Base-by-base conservation (phyloP, 129 eudicot species). In the Erigeron canadensis region DNA sequence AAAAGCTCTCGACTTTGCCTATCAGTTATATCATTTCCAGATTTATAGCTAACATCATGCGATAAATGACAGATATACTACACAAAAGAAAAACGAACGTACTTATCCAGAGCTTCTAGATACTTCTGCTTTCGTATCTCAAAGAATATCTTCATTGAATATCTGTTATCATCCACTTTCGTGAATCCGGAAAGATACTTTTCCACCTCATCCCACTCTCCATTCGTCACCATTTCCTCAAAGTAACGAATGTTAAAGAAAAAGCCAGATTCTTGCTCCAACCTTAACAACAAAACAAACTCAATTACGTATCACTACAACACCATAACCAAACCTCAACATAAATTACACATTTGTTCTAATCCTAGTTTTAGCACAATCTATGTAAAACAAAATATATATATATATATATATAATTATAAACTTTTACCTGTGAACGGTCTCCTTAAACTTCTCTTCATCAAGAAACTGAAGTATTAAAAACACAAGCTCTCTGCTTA, bases 161-260 rank as follows among this genome's bases (percentile, higher is more conserved):
- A 79, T 65, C 73, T 45, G 34, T 79, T 79, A 65, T 79, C 82
- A 39, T 79, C 78, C 38, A 79, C 78, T 54, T 72, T 79, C 17
- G 82, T 79, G 40, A 72, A 79, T n/a, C 82, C 78, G 6, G 82
- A 79, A 21, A 79, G 74, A 65, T 79, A 79, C 13, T 79, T 85
- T 73, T 85, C 89, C 47, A 82, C 86, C 45, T 85, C 89, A 56
- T 85, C 89, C 86, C 82, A 85, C 7, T 82, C 82, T 2, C 89
- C 89, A 76, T 77, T 80, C 3, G 66, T 58, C 61, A 85, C 82
- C 67, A 59, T 62, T 67, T 85, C 86, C 51, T 85, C 89, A 69
- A 85, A 85, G 61, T 85, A 76, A 23, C 77, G 73, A 43, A 82
- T 22, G 40, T 82, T 85, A 58, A 85, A 85, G 77, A 13, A 85